Percentiles rank a stretch among this genome's conserved stretches.
These are phyloP conservation scores for Colletotrichum musae DNA, from an alignment of 2,329 filamentous ascomycete genomes.

Conservation along the genomic window DNA sequence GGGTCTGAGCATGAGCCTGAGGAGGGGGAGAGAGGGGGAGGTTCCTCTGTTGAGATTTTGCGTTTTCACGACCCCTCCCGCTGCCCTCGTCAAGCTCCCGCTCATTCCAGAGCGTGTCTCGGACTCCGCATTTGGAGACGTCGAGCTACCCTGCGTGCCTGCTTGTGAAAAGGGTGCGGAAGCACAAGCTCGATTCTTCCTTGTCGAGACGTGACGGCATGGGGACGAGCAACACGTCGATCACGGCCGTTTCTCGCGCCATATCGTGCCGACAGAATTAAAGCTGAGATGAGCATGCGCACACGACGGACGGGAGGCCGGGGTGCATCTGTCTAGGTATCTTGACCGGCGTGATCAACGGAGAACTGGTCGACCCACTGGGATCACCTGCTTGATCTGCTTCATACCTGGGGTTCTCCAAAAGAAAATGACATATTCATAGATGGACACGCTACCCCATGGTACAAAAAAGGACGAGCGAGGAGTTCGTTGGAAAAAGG, in stretches of 20 bases:
- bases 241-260: conserved; percentile 8
- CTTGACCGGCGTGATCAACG: neutral
- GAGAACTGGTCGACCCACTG: conserved; percentile 7
- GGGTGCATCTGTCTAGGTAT: too few relatives aligned
- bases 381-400: conserved; percentile 1
- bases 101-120: conserved; percentile 26
- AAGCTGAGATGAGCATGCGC: neutral
- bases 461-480: conserved; percentile 10
- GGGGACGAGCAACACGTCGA: conserved; percentile 5
- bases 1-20: too few relatives aligned
- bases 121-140: conserved; percentile 39
- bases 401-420: conserved; percentile 31
- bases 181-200: conserved; percentile 13
- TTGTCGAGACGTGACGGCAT: conserved; percentile 18
- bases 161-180: conserved; percentile 21
- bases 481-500: conserved; percentile 29
- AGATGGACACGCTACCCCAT: too few relatives aligned
- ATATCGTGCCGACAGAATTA: conserved; percentile 8
- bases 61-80: conserved; percentile 26
- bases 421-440: conserved; percentile 1
- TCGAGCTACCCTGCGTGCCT: conserved; percentile 16
- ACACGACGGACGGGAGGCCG: neutral
- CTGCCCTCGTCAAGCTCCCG: conserved; percentile 29
- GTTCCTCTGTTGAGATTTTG: conserved; percentile 23
- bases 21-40: too few relatives aligned